A percentile compares a stretch with the other conserved stretches of the same genome.
phyloP scores from a whole-genome alignment of 192 early-diverging fungal genomes.

The Anaeromyces robustus region DNA sequence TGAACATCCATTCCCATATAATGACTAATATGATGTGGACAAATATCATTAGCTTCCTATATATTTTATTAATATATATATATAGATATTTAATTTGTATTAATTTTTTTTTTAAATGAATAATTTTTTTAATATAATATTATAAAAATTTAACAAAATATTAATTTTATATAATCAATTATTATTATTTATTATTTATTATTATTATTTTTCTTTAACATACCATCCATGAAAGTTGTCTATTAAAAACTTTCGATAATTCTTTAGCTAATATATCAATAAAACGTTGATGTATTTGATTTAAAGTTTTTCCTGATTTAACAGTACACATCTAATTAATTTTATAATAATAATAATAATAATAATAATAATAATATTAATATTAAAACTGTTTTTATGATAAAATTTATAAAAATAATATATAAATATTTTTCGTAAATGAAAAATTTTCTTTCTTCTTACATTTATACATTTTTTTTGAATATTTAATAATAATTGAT shows the following conservation, averaged over 20 bases:
- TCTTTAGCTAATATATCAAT: constrained; percentile 52
- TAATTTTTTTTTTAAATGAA: not conserved
- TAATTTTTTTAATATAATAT: too few relatives aligned
- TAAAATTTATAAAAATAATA: too few relatives aligned
- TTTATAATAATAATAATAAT: not conserved
- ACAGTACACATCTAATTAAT: constrained; percentile 19
- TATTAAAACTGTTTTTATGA: too few relatives aligned
- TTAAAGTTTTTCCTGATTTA: constrained; percentile 38
- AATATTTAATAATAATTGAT: constrained; percentile 64
- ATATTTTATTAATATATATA: too few relatives aligned
- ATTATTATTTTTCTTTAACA: too few relatives aligned
- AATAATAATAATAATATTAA: constrained; percentile 3
- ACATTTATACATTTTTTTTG: constrained; percentile 75
- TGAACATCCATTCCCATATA: constrained; percentile 93
- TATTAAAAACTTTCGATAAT: constrained; percentile 41
- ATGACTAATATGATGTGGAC: constrained; percentile 90
- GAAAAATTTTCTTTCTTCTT: constrained; percentile 28
- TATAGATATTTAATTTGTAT: not conserved
- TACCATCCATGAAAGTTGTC: constrained; percentile 45
- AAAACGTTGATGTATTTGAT: constrained; percentile 67
- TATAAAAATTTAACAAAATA: too few relatives aligned
- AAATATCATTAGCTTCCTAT: constrained; percentile 36
- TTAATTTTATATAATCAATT: too few relatives aligned
- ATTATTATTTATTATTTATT: too few relatives aligned
- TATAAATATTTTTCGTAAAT: too few relatives aligned